Conservation (phyloP, 2,329 filamentous ascomycete genomes). For the Neurospora crassa region DNA sequence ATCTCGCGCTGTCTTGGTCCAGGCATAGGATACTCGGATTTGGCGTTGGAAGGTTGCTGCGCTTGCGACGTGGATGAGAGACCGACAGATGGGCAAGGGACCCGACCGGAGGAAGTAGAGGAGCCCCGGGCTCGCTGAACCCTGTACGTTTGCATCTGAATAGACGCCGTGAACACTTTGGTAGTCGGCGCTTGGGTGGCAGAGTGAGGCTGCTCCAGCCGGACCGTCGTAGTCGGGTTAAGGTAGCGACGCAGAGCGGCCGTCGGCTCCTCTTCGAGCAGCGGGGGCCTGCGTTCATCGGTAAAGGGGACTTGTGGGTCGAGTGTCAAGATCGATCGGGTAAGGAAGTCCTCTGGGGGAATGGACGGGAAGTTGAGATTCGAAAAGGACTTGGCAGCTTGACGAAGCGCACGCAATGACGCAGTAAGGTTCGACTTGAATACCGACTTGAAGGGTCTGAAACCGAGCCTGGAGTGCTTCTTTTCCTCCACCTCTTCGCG, state of each 20-base stretch:
- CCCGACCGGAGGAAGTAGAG: conserved; percentile 19
- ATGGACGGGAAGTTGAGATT: conserved; percentile 53
- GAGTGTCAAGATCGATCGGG: conserved; percentile 57
- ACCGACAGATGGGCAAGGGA: conserved; percentile 20
- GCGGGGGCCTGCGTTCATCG: conserved; percentile 55
- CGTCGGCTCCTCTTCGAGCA: conserved; percentile 53
- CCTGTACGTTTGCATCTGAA: conserved; percentile 65
- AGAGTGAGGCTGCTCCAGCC: conserved; percentile 30
- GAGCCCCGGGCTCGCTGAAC: conserved; percentile 39
- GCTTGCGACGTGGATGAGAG: conserved; percentile 21
- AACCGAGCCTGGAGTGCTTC: conserved; percentile 24
- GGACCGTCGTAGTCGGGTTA: conserved; percentile 49
- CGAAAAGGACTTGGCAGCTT: conserved; percentile 55
- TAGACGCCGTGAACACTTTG: conserved; percentile 50
- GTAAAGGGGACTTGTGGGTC: conserved; percentile 57
- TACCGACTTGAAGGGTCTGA: conserved; percentile 43
- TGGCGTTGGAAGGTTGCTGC: conserved; percentile 19
- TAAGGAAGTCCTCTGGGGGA: conserved; percentile 57
- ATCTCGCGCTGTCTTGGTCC: conserved; percentile 54
- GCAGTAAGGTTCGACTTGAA: conserved; percentile 64
- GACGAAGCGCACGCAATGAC: conserved; percentile 53
- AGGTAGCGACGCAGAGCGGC: conserved; percentile 58
- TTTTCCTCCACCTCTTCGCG: conserved; percentile 17
- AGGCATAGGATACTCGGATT: conserved; percentile 26
- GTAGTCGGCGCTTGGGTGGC: conserved; percentile 16